phyloP scores from a whole-genome alignment of 257 asterid species.

The Jacaranda copaia region DNA sequence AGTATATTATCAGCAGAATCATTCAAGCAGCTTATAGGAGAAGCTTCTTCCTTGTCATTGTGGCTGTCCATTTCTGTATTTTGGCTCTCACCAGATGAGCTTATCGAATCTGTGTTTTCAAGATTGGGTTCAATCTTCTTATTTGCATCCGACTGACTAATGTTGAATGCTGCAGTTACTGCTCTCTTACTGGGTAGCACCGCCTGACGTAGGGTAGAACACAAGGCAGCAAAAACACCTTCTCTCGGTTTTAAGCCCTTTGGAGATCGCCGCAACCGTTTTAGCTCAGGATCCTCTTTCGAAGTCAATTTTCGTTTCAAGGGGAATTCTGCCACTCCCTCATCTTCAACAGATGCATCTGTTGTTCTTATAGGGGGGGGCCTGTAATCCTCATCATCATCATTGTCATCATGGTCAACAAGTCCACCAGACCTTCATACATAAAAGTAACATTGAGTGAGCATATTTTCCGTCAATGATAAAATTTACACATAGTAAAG shows the following conservation, averaged over 20 bases:
- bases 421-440: constrained; percentile 82
- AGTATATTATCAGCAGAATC: constrained; percentile 53
- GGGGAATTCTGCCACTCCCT: constrained; percentile 56
- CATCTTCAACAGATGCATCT: constrained; percentile 66
- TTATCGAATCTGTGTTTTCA: constrained; percentile 41
- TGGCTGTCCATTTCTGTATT: constrained; percentile 44
- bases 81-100: constrained; percentile 39
- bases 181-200: constrained; percentile 66
- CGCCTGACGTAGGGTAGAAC: constrained; percentile 68
- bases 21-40: constrained; percentile 50
- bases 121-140: constrained; percentile 44
- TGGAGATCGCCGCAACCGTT: constrained; percentile 63
- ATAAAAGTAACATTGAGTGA: constrained; percentile 24
- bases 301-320: constrained; percentile 75
- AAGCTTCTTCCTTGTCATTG: constrained; percentile 46
- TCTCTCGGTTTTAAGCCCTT: constrained; percentile 75
- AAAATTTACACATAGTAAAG: constrained; percentile 4
- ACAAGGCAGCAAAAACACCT: constrained; percentile 76
- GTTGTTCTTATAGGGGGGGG: constrained; percentile 78
- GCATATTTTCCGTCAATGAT: constrained; percentile 3
- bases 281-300: constrained; percentile 73
- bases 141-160: constrained; percentile 39
- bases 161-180: constrained; percentile 15
- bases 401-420: constrained; percentile 96
- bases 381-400: constrained; percentile 89